A percentile compares a stretch with the other conserved stretches of the same genome.
Evolutionary conservation across 2,329 filamentous ascomycete species (phyloP).

Genomic region (Malbranchea zuffiana): DNA sequence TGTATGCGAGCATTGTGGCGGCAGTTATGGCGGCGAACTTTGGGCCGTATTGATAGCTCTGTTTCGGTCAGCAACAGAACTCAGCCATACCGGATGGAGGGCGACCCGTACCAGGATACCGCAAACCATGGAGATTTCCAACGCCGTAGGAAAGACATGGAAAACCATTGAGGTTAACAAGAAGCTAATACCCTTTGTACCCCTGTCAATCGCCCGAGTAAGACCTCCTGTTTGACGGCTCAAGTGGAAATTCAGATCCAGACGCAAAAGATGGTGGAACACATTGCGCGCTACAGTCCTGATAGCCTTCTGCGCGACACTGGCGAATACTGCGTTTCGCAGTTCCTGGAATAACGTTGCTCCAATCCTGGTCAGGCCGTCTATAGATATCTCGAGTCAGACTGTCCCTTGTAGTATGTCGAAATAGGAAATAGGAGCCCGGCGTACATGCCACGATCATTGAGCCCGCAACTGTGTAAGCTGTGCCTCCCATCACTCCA

Average conservation of each 20-base stretch:
- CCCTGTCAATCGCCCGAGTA: conserved; percentile 86
- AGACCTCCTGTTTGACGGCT: conserved; percentile 89
- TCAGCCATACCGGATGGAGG: not conserved
- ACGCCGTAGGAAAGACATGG: conserved; percentile 81
- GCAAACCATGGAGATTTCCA: conserved; percentile 93
- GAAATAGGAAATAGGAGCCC: not conserved
- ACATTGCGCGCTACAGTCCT: conserved; percentile 82
- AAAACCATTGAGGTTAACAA: conserved; percentile 97
- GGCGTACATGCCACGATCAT: conserved; percentile 78
- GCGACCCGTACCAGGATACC: conserved; percentile 57
- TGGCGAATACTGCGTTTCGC: conserved; percentile 92
- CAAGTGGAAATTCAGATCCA: conserved; percentile 90
- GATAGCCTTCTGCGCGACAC: conserved; percentile 93
- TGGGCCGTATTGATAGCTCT: conserved; percentile 86
- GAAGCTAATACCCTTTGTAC: conserved; percentile 97
- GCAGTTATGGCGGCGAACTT: conserved; percentile 87
- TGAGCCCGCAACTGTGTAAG: conserved; percentile 75
- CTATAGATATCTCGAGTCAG: conserved; percentile 24
- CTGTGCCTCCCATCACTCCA: conserved; percentile 73
- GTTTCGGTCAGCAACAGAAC: conserved; percentile 2
- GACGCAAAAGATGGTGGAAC: conserved; percentile 74
- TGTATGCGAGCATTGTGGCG: conserved; percentile 84
- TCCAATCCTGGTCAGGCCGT: conserved; percentile 78
- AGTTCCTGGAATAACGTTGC: conserved; percentile 86
- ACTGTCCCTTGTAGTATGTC: not conserved